Percentiles rank a stretch among this genome's conserved stretches.
Conservation (phyloP, 225 moss, liverwort and hornwort genomes). For the Bryoerythrophyllum caledonicum region DNA sequence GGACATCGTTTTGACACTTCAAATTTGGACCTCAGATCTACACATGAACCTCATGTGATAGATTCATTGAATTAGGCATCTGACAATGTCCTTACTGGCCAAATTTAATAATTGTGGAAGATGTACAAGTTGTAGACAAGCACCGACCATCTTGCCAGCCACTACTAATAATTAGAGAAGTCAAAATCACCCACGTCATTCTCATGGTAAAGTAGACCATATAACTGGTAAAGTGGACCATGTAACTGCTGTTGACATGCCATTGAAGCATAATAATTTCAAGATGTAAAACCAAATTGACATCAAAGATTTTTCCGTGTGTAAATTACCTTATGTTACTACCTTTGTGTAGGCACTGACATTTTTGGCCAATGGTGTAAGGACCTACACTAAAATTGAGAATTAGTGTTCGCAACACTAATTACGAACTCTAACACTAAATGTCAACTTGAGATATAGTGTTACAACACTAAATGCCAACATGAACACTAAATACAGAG, state of each 20-base stretch:
- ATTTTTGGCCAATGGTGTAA: no score
- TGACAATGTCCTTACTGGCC: neutral
- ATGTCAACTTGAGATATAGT: no score
- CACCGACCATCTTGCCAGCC: neutral
- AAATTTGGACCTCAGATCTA: neutral
- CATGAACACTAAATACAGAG: no score
- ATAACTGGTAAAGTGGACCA: neutral
- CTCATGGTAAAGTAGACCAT: no score
- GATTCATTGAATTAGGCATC: neutral
- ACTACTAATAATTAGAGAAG: neutral
- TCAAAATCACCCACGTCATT: no score
- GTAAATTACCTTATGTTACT: no score
- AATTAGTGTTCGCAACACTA: no score
- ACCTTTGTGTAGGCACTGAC: no score
- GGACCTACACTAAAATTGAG: no score
- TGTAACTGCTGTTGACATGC: neutral
- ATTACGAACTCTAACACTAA: no score
- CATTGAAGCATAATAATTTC: neutral
- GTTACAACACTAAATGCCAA: no score
- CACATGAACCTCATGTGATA: neutral
- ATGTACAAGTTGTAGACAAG: neutral
- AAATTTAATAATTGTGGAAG: no score
- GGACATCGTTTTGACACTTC: neutral
- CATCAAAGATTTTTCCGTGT: neutral
- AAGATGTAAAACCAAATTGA: neutral